Evolutionary conservation across 495 filamentous ascomycete species (phyloP).

Genomic region (Penicillium odoratum): DNA sequence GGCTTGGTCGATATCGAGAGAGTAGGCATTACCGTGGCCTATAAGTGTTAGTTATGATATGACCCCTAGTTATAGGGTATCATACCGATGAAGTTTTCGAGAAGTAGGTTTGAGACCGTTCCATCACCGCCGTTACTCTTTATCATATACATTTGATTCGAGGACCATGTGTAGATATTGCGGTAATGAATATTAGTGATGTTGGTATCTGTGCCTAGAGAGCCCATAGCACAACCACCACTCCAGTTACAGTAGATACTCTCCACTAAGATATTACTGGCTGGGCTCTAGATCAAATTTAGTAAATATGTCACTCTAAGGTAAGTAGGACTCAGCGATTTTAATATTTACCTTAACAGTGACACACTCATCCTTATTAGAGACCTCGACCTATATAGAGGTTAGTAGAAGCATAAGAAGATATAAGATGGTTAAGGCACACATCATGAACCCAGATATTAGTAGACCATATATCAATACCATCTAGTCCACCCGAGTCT

Average conservation of each 20-base stretch:
- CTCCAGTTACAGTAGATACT: not conserved
- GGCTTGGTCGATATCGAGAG: constrained; percentile 55
- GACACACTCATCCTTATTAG: not conserved
- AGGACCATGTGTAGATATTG: not conserved
- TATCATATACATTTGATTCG: not conserved
- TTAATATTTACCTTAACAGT: too few species aligned
- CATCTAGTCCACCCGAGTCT: not conserved
- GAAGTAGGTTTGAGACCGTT: constrained; percentile 39
- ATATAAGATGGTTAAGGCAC: too few species aligned
- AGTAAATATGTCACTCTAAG: too few species aligned
- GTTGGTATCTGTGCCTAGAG: not conserved
- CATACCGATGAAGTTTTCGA: constrained; percentile 59
- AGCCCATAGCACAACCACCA: not conserved
- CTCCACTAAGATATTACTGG: not conserved
- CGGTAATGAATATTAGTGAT: not conserved
- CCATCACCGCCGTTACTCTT: not conserved
- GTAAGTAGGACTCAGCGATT: too few species aligned
- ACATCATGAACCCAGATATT: constrained; percentile 1
- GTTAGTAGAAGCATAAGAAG: too few species aligned
- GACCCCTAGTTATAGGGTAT: too few species aligned
- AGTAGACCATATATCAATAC: not conserved
- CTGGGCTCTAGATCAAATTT: too few species aligned
- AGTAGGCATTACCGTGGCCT: constrained; percentile 53
- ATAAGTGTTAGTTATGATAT: constrained; percentile 14
- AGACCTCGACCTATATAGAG: too few species aligned